These are phyloP conservation scores for Cordyceps cicadae DNA, from an alignment of 2,329 filamentous ascomycete genomes.

Conservation along the genomic window DNA sequence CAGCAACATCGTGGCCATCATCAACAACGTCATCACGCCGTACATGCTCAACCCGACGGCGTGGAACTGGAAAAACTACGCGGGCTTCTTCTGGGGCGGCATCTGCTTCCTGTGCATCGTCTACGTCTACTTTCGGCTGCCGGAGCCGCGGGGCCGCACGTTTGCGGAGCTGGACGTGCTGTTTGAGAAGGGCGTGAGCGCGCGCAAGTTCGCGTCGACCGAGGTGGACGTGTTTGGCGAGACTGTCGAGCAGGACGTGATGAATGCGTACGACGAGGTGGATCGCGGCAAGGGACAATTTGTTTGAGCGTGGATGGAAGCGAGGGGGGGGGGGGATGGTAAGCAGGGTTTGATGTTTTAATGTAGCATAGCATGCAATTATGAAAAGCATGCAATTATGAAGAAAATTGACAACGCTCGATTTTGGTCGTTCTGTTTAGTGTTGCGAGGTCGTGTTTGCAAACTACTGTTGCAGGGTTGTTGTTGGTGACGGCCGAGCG, in stretches of 20 bases:
- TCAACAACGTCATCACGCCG: slow-evolving; percentile 73
- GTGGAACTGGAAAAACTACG: slow-evolving; percentile 83
- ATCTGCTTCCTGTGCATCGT: slow-evolving; percentile 74
- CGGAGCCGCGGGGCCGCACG: slow-evolving; percentile 70
- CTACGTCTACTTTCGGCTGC: slow-evolving; percentile 63
- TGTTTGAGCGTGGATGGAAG: neutral
- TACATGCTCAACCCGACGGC: slow-evolving; percentile 86
- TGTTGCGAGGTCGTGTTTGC: too few relatives aligned
- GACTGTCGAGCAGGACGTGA: slow-evolving; percentile 37
- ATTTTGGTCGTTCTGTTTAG: neutral
- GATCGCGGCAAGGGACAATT: slow-evolving; percentile 1
- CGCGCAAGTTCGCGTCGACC: slow-evolving; percentile 61
- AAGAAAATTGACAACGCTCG: neutral
- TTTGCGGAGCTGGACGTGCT: slow-evolving; percentile 82
- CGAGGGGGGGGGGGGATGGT: neutral
- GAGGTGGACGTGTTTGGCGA: slow-evolving; percentile 49
- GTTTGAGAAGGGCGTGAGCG: slow-evolving; percentile 65
- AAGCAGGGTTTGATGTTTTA: neutral
- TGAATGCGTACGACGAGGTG: slow-evolving; percentile 38
- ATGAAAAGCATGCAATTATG: slow-evolving; percentile 2
- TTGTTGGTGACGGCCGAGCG: neutral
- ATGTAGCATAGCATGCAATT: slow-evolving; percentile 1
- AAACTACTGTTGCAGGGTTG: neutral
- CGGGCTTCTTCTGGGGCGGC: slow-evolving; percentile 82
- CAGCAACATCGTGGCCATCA: slow-evolving; percentile 71